phyloP scores from a whole-genome alignment of 1,284 basidiomycete species.

The Irpex sp. region DNA sequence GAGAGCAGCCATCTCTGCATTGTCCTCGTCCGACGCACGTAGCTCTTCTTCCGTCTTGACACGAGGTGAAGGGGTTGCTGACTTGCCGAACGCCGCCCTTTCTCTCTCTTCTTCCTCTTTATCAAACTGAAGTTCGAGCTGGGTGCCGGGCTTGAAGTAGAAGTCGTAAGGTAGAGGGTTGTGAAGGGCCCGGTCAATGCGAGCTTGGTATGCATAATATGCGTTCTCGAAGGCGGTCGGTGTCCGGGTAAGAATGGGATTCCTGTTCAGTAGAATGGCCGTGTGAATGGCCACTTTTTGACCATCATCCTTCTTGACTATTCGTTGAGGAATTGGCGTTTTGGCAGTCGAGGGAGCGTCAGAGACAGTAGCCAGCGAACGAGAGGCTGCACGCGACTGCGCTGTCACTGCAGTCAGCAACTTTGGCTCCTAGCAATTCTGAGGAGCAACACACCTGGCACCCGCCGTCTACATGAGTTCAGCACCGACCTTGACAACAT shows the following conservation, averaged over 20 bases:
- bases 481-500: slow-evolving; percentile 36
- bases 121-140: slow-evolving; percentile 81
- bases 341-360: slow-evolving; percentile 10
- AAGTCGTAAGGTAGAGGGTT: slow-evolving; percentile 90
- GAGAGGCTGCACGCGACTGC: slow-evolving; percentile 20
- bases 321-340: slow-evolving; percentile 12
- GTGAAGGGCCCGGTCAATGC: slow-evolving; percentile 80
- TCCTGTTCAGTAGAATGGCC: slow-evolving; percentile 78
- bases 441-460: slow-evolving; percentile 13
- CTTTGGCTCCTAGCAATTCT: neutral
- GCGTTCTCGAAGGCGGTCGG: slow-evolving; percentile 79
- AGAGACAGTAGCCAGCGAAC: slow-evolving; percentile 25
- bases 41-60: slow-evolving; percentile 13
- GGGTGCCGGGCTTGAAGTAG: slow-evolving; percentile 93
- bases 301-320: slow-evolving; percentile 9
- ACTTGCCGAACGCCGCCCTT: slow-evolving; percentile 60
- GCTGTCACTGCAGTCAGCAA: slow-evolving; percentile 4
- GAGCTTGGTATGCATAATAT: slow-evolving; percentile 84
- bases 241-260: slow-evolving; percentile 78
- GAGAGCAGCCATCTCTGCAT: slow-evolving; percentile 45
- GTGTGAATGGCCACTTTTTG: slow-evolving; percentile 33
- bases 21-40: slow-evolving; percentile 28
- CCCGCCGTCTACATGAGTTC: slow-evolving; percentile 31
- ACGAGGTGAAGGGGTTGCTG: slow-evolving; percentile 3
- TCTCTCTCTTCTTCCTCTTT: slow-evolving; percentile 72